These are phyloP conservation scores for Melastoma candidum DNA, from an alignment of 441 rosid genomes.

Conservation along the genomic window DNA sequence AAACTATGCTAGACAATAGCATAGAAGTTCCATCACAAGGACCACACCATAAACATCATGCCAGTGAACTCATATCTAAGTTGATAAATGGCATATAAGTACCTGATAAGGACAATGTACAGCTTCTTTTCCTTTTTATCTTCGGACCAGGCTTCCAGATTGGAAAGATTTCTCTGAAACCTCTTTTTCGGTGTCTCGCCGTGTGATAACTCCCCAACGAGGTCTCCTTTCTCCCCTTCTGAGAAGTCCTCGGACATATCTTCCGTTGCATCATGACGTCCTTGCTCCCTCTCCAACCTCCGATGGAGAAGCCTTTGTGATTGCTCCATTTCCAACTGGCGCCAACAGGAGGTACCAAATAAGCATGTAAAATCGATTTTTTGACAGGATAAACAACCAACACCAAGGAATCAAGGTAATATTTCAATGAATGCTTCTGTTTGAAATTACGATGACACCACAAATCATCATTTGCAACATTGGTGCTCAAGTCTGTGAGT, in stretches of 20 bases:
- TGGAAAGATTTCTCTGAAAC: slow-evolving; percentile 59
- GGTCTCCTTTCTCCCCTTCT: slow-evolving; percentile 91
- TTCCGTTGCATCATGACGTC: slow-evolving; percentile 70
- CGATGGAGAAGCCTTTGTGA: slow-evolving; percentile 49
- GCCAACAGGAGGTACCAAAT: slow-evolving; percentile 12
- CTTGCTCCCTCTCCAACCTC: slow-evolving; percentile 75
- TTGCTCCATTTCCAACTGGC: slow-evolving; percentile 73
- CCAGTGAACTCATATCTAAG: not conserved
- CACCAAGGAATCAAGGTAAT: too few relatives aligned
- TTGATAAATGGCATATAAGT: not conserved
- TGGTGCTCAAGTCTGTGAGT: too few relatives aligned
- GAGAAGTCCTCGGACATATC: slow-evolving; percentile 91
- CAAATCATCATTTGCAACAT: too few relatives aligned
- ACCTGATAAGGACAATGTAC: slow-evolving; percentile 89
- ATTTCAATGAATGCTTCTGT: too few relatives aligned
- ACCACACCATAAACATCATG: too few relatives aligned
- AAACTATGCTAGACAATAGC: too few relatives aligned
- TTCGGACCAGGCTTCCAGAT: slow-evolving; percentile 85
- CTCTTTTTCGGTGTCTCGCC: slow-evolving; percentile 52
- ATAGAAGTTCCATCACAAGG: too few relatives aligned
- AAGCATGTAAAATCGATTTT: slow-evolving; percentile 4
- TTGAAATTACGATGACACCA: too few relatives aligned
- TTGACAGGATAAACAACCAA: too few relatives aligned
- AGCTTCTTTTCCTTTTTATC: slow-evolving; percentile 89
- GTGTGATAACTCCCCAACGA: slow-evolving; percentile 42